phyloP scores from a whole-genome alignment of 345 rosid species.

The Citrus cavaleriei region DNA sequence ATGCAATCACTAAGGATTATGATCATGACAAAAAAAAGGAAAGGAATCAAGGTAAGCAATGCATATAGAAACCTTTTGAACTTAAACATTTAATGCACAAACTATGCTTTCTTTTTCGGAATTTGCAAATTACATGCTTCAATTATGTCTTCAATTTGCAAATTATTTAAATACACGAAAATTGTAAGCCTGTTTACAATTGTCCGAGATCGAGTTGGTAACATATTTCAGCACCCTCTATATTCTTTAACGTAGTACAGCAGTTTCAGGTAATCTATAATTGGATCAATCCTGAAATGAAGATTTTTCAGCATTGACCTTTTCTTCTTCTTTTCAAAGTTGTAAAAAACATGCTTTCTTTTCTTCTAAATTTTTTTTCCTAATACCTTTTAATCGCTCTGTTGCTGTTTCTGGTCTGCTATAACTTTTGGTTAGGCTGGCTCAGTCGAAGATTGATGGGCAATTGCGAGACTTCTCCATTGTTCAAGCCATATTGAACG shows the following conservation, averaged over 20 bases:
- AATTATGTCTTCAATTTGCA: not conserved
- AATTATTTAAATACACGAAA: not conserved
- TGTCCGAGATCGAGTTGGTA: not conserved
- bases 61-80: not conserved
- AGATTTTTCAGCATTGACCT: not conserved
- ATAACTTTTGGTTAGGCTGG: conserved; percentile 38
- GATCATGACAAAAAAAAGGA: too few relatives aligned
- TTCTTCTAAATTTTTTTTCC: not conserved
- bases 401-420: conserved; percentile 28
- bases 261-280: not conserved
- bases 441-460: conserved; percentile 51
- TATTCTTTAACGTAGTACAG: conserved; percentile 12
- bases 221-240: not conserved
- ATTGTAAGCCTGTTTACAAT: not conserved
- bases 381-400: conserved; percentile 3
- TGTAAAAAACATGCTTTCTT: not conserved
- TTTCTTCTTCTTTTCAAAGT: not conserved
- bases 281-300: conserved; percentile 1
- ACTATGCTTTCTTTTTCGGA: not conserved
- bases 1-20: too few relatives aligned
- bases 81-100: not conserved
- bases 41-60: too few relatives aligned
- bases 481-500: conserved; percentile 19
- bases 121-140: conserved; percentile 2
- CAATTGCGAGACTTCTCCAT: conserved; percentile 24